phyloP scores from a whole-genome alignment of 148 eudicot genomes.

The Beta vulgaris region DNA sequence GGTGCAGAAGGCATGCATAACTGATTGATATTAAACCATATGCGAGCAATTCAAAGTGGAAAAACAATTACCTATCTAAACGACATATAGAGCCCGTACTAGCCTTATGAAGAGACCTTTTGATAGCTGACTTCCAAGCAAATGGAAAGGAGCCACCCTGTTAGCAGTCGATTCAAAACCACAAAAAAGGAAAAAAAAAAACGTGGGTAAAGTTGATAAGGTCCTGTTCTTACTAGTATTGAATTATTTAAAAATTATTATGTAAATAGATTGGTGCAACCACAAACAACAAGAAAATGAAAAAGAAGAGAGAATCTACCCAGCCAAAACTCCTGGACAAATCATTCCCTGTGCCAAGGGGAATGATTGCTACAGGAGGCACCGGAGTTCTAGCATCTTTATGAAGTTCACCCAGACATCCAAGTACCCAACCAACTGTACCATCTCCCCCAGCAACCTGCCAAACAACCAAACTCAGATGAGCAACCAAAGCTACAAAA shows the following conservation, averaged over 20 bases:
- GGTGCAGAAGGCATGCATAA: neutral
- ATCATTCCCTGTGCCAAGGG: conserved; percentile 99
- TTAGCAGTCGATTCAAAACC: conserved; percentile 8
- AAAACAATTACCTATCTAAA: conserved; percentile 63
- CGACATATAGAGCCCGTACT: conserved; percentile 45
- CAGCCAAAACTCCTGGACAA: conserved; percentile 94
- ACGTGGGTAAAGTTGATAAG: conserved; percentile 18
- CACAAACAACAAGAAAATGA: neutral
- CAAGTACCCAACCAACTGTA: conserved; percentile 97
- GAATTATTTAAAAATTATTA: neutral
- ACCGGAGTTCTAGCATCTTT: conserved; percentile 67
- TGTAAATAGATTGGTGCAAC: conserved; percentile 1
- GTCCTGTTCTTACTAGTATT: neutral
- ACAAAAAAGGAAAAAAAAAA: neutral
- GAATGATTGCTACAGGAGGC: conserved; percentile 89
- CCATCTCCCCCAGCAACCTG: conserved; percentile 99
- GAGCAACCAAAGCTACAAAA: neutral
- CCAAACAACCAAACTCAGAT: conserved; percentile 9
- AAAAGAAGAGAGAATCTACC: conserved; percentile 47
- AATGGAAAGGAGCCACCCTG: conserved; percentile 98
- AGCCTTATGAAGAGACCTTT: conserved; percentile 71
- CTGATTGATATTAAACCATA: neutral
- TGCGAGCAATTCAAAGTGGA: neutral
- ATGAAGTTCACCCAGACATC: conserved; percentile 83
- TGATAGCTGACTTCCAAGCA: conserved; percentile 88